Conservation (phyloP, 2,329 filamentous ascomycete species). For the Teratosphaeria gauchensis region DNA sequence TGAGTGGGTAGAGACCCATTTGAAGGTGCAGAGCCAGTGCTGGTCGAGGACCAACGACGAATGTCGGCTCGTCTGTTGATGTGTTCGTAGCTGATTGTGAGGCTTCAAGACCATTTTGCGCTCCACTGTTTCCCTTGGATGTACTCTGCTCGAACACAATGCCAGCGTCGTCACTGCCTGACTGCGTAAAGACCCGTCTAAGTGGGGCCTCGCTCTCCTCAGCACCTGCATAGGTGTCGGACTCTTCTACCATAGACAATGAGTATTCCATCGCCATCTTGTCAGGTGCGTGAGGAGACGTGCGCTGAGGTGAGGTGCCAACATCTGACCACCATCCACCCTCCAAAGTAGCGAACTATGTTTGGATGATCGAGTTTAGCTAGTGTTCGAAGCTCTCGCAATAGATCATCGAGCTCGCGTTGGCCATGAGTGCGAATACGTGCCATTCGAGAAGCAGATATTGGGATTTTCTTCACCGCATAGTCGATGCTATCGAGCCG, state of each 20-base stretch:
- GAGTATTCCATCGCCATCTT: not conserved
- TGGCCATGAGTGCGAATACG: slow-evolving; percentile 43
- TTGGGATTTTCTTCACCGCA: slow-evolving; percentile 56
- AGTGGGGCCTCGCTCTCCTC: slow-evolving; percentile 8
- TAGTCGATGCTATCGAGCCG: slow-evolving; percentile 53
- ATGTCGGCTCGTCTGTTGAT: not conserved
- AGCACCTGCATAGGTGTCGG: not conserved
- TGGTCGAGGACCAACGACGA: slow-evolving; percentile 2
- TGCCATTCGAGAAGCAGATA: slow-evolving; percentile 36
- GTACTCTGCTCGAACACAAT: slow-evolving; percentile 3
- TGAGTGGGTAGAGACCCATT: slow-evolving; percentile 56
- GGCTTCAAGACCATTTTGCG: not conserved
- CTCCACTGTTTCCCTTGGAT: not conserved
- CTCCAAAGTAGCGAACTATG: slow-evolving; percentile 56
- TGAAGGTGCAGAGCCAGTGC: slow-evolving; percentile 53
- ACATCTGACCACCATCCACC: slow-evolving; percentile 46
- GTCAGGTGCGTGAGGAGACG: not conserved
- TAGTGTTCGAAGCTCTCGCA: slow-evolving; percentile 49
- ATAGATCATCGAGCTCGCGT: slow-evolving; percentile 45
- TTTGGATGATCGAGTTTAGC: slow-evolving; percentile 46
- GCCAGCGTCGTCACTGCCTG: slow-evolving; percentile 8
- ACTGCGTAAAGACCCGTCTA: slow-evolving; percentile 7
- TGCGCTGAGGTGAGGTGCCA: not conserved
- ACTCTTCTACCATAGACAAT: not conserved
- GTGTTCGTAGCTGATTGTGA: not conserved